Percentiles rank a stretch among this genome's conserved stretches.
Evolutionary conservation across 2,329 filamentous ascomycete species (phyloP).

Genomic region (Pyricularia grisea): DNA sequence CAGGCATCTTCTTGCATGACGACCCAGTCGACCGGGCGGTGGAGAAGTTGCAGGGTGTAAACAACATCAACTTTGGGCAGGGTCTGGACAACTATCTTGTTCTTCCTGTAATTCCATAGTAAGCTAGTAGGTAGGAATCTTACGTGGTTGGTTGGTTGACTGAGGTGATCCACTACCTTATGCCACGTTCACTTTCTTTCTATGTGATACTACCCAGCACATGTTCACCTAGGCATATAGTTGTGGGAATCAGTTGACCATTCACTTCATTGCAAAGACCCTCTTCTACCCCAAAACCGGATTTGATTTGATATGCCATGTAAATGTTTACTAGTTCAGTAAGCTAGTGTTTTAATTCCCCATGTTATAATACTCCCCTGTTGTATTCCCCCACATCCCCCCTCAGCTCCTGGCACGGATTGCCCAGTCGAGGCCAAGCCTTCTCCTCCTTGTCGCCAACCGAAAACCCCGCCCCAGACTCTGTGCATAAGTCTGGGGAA

Average conservation of each 20-base stretch:
- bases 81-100: slow-evolving; percentile 39
- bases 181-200: no score
- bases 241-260: no score
- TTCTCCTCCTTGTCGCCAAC: not conserved
- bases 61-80: slow-evolving; percentile 43
- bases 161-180: no score
- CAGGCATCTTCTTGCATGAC: slow-evolving; percentile 45
- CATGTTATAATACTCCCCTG: no score
- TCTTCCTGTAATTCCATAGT: slow-evolving; percentile 35
- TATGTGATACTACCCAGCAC: no score
- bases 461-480: no score
- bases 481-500: not conserved
- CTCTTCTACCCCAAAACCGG: not conserved
- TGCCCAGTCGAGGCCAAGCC: not conserved
- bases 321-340: not conserved
- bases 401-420: not conserved
- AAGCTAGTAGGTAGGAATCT: no score
- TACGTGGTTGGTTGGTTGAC: no score
- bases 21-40: slow-evolving; percentile 35
- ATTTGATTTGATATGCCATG: not conserved
- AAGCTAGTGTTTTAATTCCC: no score
- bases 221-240: no score
- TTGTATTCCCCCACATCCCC: not conserved
- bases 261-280: no score
- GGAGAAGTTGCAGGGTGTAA: slow-evolving; percentile 48